Conservation (phyloP, 2,329 filamentous ascomycete species). For the Colletotrichum abscissum region DNA sequence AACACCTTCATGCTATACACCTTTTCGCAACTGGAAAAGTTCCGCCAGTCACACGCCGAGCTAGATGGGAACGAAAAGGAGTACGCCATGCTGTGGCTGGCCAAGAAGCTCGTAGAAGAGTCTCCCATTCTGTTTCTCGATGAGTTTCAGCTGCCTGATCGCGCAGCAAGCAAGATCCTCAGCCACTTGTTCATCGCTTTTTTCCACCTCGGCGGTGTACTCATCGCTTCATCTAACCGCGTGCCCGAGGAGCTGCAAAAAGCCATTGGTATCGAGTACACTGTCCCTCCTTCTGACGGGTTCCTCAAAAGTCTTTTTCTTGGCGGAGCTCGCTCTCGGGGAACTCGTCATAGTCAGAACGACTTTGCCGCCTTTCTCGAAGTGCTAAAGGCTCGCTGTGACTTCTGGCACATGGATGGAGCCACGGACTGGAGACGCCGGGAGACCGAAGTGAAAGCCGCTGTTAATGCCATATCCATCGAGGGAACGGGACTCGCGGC, state of each 20-base stretch:
- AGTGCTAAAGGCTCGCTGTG: conserved; percentile 80
- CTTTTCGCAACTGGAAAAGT: conserved; percentile 76
- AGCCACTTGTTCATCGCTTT: conserved; percentile 83
- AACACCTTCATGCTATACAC: conserved; percentile 88
- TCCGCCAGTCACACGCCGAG: conserved; percentile 57
- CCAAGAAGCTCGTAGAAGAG: conserved; percentile 79
- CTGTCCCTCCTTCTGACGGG: conserved; percentile 64
- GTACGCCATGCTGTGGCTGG: conserved; percentile 79
- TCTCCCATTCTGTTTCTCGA: conserved; percentile 84
- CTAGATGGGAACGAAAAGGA: conserved; percentile 53
- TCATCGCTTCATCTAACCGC: conserved; percentile 84
- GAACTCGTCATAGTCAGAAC: conserved; percentile 68
- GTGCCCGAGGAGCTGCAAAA: conserved; percentile 86
- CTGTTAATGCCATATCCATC: not conserved
- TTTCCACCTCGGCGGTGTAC: conserved; percentile 84
- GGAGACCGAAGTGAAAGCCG: conserved; percentile 53
- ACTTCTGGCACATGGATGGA: conserved; percentile 87
- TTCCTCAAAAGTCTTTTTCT: conserved; percentile 58
- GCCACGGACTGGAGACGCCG: conserved; percentile 76
- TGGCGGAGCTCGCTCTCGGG: conserved; percentile 42
- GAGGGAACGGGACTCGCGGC: not conserved
- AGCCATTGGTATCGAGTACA: conserved; percentile 77
- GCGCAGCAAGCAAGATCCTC: conserved; percentile 81
- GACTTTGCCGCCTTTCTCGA: conserved; percentile 83
- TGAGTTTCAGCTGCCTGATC: conserved; percentile 86